Conservation (phyloP, 169 alveolate genomes). For the Plasmodium reichenowi region DNA sequence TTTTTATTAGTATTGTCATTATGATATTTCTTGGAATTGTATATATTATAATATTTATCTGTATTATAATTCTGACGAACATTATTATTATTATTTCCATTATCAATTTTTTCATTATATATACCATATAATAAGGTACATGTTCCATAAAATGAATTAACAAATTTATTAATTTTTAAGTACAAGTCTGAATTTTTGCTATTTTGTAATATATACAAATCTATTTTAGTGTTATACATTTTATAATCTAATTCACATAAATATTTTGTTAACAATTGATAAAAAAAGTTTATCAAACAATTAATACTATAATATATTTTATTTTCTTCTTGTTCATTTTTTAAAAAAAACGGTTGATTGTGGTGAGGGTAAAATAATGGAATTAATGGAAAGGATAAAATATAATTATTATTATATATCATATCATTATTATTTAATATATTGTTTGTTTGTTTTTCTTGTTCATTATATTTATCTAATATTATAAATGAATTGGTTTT, state of each 20-base stretch:
- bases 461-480: too few relatives aligned
- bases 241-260: conserved; percentile 56
- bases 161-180: conserved; percentile 15
- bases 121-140: conserved; percentile 15
- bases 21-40: too few relatives aligned
- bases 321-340: conserved; percentile 5
- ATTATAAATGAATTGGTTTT: too few relatives aligned
- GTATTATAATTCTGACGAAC: background rate
- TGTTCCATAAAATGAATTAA: conserved; percentile 42
- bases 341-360: too few relatives aligned
- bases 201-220: conserved; percentile 17
- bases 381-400: too few relatives aligned
- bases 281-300: conserved; percentile 38
- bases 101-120: background rate
- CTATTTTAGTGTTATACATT: conserved; percentile 19
- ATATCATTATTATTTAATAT: background rate
- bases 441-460: background rate
- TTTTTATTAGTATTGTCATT: background rate
- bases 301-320: conserved; percentile 7
- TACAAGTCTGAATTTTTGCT: conserved; percentile 32
- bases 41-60: background rate
- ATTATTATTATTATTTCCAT: background rate
- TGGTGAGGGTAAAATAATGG: too few relatives aligned
- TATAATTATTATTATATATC: too few relatives aligned
- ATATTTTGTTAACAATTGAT: conserved; percentile 35